Evolutionary conservation across 305 asterid genomes (phyloP).

Genomic region (Fraxinus nigra): DNA sequence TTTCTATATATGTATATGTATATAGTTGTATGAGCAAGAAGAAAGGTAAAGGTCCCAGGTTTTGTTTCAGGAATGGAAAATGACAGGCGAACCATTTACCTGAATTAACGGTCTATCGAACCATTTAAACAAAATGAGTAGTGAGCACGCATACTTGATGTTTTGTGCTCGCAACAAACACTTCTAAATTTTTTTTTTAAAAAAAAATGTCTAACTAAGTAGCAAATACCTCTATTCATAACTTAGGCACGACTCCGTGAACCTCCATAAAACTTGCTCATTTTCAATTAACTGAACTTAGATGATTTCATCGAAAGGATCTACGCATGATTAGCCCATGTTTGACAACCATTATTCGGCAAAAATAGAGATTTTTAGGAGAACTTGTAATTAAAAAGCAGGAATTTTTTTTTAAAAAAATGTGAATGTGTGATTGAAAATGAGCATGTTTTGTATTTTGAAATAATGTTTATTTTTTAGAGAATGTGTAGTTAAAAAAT

Average conservation of each 20-base stretch:
- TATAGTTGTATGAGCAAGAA: conserved; percentile 24
- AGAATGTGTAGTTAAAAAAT: too few species aligned
- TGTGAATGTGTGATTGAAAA: too few species aligned
- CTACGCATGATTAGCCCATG: too few species aligned
- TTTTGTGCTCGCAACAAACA: background rate
- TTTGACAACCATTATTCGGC: too few species aligned
- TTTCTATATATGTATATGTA: background rate
- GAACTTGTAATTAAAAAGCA: too few species aligned
- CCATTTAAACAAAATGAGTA: background rate
- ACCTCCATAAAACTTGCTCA: background rate
- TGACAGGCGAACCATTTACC: conserved; percentile 32
- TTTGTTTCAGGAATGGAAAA: conserved; percentile 8
- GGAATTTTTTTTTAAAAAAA: too few species aligned
- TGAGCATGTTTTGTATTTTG: too few species aligned
- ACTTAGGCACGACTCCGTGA: background rate
- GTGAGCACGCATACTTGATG: background rate
- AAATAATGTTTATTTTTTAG: too few species aligned
- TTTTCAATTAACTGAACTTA: too few species aligned
- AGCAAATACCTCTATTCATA: background rate
- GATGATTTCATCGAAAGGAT: too few species aligned
- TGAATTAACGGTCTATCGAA: conserved; percentile 51
- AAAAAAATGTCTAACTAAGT: background rate
- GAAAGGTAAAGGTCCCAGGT: conserved; percentile 4
- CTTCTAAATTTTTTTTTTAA: background rate
- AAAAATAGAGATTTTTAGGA: too few species aligned